Evolutionary conservation across 805 yeast species (phyloP), one percentile per base, ranked within the genome.

Genomic region (Candida golubevii): DNA sequence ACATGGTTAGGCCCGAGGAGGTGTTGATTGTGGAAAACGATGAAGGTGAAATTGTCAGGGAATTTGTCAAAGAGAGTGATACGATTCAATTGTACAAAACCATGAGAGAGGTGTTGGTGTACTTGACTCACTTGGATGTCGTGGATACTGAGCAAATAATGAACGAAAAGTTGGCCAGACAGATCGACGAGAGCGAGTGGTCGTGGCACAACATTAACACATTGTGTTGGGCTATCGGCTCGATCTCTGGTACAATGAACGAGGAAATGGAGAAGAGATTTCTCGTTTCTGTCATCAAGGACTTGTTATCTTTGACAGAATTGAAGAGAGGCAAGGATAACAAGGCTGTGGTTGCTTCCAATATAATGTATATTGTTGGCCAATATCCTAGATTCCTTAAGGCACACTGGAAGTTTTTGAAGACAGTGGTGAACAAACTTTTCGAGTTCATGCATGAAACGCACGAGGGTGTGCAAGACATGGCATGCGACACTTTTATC

Each of bases 371-470:
- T 71, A 93, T 93, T 68, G 99, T 93, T 49, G 99, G 99, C 38
- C 99, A 93, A 70, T 93, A 93, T 63, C 99, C 99, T 42, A 77
- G 99, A 63, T 93, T 93, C 61, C 75, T 93, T 62, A 90, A 90
- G 58, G 98, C 98, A 8, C 99, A 93, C 64, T 93, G 99, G 99
- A 89, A 87, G 65, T 93, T 93, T 58, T 71, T 93, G 63, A 91
- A 90, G 65, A 93, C 98, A 0, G 99, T 93, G 36, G 91, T 93
- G 48, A 84, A 88, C 68, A 93, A 93, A 66, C 76, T 93, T 58
- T 93, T 93, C 66, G 99, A 93, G 66, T 93, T 93, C 61, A 93
- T 93, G 99, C 98, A 93, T 71, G 99, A 93, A 75, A 89, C 97
- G n/a, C 99, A 93, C 67, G 99, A 91, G 67, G 99, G 99, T 72